phyloP scores from a whole-genome alignment of 257 asterid species.

The Nicotiana undulata region DNA sequence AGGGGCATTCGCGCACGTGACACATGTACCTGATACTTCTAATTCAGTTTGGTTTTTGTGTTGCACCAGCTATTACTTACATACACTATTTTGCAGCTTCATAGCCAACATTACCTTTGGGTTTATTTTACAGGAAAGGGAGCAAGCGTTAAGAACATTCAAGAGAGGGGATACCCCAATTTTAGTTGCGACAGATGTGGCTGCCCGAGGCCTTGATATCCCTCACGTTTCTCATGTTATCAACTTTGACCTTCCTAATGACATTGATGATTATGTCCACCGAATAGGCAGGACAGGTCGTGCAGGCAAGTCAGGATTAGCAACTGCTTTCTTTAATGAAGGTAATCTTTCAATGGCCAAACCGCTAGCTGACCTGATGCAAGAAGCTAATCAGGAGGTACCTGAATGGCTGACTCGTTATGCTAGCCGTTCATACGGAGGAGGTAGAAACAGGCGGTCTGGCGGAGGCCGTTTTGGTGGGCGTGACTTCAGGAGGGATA shows the following conservation, averaged over 20 bases:
- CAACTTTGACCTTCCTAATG: constrained; percentile 85
- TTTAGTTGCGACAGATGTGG: constrained; percentile 89
- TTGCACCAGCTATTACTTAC: not conserved
- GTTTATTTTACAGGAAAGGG: constrained; percentile 61
- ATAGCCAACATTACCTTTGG: not conserved
- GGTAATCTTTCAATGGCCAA: constrained; percentile 56
- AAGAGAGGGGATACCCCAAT: constrained; percentile 81
- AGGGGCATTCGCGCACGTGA: not conserved
- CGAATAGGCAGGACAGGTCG: constrained; percentile 90
- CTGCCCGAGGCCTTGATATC: constrained; percentile 91
- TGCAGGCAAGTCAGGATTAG: constrained; percentile 81
- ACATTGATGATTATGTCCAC: constrained; percentile 81
- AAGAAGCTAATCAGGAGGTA: constrained; percentile 81
- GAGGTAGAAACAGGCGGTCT: constrained; percentile 48
- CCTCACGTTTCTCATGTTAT: constrained; percentile 78
- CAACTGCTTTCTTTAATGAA: constrained; percentile 83
- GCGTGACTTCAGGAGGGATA: constrained; percentile 71
- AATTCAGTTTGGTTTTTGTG: not conserved
- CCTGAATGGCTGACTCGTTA: constrained; percentile 76
- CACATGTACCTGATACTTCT: not conserved
- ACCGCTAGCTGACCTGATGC: constrained; percentile 65
- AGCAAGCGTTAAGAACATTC: constrained; percentile 66
- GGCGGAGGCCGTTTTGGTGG: constrained; percentile 76
- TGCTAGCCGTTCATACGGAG: constrained; percentile 60
- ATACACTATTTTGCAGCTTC: not conserved